Evolutionary conservation across 148 eudicot genomes (phyloP).

Genomic region (Vaccinium vitisidaea): DNA sequence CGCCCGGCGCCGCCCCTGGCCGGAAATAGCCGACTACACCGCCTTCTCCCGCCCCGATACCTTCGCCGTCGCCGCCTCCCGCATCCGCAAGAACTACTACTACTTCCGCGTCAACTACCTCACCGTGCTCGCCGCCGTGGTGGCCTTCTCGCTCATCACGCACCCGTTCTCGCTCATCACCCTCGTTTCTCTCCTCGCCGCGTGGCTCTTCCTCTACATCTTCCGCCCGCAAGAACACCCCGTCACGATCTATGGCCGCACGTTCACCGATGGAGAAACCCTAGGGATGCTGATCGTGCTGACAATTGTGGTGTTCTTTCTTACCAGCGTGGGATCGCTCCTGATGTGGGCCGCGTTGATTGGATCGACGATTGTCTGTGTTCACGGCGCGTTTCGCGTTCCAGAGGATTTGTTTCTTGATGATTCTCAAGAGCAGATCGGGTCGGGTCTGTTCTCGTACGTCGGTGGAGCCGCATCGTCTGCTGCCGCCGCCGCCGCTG

Average conservation of each 20-base stretch:
- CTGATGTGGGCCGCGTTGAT: slow-evolving; percentile 40
- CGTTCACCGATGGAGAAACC: slow-evolving; percentile 49
- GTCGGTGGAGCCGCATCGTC: slow-evolving; percentile 69
- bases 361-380: slow-evolving; percentile 40
- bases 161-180: slow-evolving; percentile 56
- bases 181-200: slow-evolving; percentile 41
- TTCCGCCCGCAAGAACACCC: slow-evolving; percentile 55
- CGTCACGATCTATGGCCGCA: slow-evolving; percentile 34
- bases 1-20: slow-evolving; percentile 79
- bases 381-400: slow-evolving; percentile 72
- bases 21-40: slow-evolving; percentile 61
- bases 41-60: slow-evolving; percentile 65
- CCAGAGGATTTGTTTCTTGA: slow-evolving; percentile 79
- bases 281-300: slow-evolving; percentile 31
- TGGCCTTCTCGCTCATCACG: slow-evolving; percentile 51
- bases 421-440: slow-evolving; percentile 54
- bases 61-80: slow-evolving; percentile 59
- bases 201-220: slow-evolving; percentile 67
- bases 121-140: slow-evolving; percentile 35
- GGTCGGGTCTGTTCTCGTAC: slow-evolving; percentile 53
- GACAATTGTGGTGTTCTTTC: slow-evolving; percentile 42
- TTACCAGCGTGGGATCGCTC: slow-evolving; percentile 60
- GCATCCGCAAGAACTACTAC: slow-evolving; percentile 60
- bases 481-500: slow-evolving; percentile 54
- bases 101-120: slow-evolving; percentile 77